These are phyloP conservation scores for Pichia kluyveri DNA, from an alignment of 805 yeast species.

Conservation along the genomic window DNA sequence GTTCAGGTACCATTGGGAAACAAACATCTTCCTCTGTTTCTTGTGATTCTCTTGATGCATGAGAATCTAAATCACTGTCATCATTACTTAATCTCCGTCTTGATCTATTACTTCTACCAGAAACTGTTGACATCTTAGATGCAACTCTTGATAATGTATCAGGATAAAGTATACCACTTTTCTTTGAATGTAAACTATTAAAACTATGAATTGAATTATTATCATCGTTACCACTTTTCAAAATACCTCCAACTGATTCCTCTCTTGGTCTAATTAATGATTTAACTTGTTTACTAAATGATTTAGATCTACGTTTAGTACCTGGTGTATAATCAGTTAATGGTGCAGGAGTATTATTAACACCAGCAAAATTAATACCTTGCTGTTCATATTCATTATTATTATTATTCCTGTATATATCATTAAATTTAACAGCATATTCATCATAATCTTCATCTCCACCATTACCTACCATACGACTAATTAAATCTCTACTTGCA, in stretches of 20 bases:
- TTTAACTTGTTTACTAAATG: conserved; percentile 36
- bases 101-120: conserved; percentile 21
- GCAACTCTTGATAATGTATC: conserved; percentile 11
- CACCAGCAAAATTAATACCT: conserved; percentile 7
- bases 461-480: conserved; percentile 21
- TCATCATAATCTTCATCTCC: conserved; percentile 21
- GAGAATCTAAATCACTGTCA: conserved; percentile 64
- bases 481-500: conserved; percentile 23
- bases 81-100: conserved; percentile 11
- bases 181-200: background rate
- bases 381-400: conserved; percentile 2
- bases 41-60: conserved; percentile 68
- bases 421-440: conserved; percentile 18
- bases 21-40: conserved; percentile 98
- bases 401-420: conserved; percentile 9
- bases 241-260: conserved; percentile 25
- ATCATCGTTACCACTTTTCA: conserved; percentile 5
- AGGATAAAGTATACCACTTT: background rate
- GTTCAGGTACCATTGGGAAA: conserved; percentile 79
- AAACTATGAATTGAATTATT: conserved; percentile 1
- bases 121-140: conserved; percentile 19
- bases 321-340: background rate
- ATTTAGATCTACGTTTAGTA: conserved; percentile 25
- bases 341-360: conserved; percentile 9
- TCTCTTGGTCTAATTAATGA: conserved; percentile 28